Evolutionary conservation across 139 green algal species (phyloP).

Genomic region (Eudorina sp.): DNA sequence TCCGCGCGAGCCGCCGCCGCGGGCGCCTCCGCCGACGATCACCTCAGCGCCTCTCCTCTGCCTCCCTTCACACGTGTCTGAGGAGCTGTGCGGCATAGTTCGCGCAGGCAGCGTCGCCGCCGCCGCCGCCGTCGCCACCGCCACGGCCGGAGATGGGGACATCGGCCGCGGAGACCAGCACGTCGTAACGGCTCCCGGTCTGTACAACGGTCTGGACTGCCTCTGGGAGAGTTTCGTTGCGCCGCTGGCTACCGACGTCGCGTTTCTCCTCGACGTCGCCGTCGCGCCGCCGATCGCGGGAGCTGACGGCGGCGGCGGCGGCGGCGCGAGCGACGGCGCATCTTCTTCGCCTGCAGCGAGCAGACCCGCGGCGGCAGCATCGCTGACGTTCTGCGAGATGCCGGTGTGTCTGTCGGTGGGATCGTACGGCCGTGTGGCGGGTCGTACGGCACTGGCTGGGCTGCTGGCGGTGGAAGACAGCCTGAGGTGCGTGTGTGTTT

Average conservation of each 20-base stretch:
- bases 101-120: neutral
- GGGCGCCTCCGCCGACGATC: neutral
- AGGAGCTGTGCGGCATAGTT: neutral
- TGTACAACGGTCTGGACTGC: neutral
- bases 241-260: conserved; percentile 3
- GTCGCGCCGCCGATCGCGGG: neutral
- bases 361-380: neutral
- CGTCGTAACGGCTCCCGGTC: neutral
- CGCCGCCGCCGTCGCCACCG: neutral
- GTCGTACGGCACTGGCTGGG: neutral
- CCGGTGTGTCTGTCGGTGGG: neutral
- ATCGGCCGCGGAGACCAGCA: too few relatives aligned
- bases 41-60: neutral
- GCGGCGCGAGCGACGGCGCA: neutral
- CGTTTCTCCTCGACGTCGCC: conserved; percentile 4
- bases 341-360: too few relatives aligned
- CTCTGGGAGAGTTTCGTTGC: conserved; percentile 3
- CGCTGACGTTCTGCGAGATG: neutral
- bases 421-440: neutral
- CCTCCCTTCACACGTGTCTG: neutral
- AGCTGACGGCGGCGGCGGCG: neutral
- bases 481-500: too few relatives aligned
- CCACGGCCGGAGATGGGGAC: too few relatives aligned
- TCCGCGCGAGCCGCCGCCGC: neutral
- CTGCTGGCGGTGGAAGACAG: conserved; percentile 26